Base-by-base conservation (phyloP, 2,329 filamentous ascomycete species). In the Acephala macrosclerotiorum region DNA sequence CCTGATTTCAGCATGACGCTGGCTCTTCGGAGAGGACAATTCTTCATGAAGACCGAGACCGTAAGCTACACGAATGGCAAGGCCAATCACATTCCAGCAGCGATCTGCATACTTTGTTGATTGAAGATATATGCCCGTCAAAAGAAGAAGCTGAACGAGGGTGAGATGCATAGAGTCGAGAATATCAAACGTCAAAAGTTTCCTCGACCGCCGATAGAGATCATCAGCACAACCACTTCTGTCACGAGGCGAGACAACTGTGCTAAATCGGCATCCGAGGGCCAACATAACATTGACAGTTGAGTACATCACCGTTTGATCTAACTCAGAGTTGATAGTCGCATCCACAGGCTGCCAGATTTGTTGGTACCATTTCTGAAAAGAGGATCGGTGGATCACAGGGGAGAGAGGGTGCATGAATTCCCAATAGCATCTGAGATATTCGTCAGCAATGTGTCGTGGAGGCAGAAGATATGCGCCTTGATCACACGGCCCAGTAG, bases 221-320 rank as follows among this genome's bases (percentile, higher is more conserved):
- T 72, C 68, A 14, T 71, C 66, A 0, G 72, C 73, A 9, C 70
- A 60, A 20, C 33, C 36, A 3, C 47, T 56, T 55, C 66, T 67
- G 5, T 70, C 55, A 5, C 56, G 26, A 0, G 47, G 58, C 20
- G 61, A 35, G 36, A 71, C 20, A 0, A 59, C 57, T 6, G 66
- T 69, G 64, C 68, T 73, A 3, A 72, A 71, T 53, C 73, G 70
- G 42, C 73, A 75, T 3, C 71, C 75, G 4, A 77, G 57, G 6
- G 76, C 77, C 11, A 78, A 67, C 6, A 75, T 68, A 20, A 77
- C 70, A 64, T 77, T 78, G 3, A 78, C 58, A 1, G 67, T 75
- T 14, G 75, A 69, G 29, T 70, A 66, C 42, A 71, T 71, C 0
- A 67, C 63, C 9, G 55, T 60, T 35, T 68, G 49, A n/a, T 66